These are phyloP conservation scores for Silene vulgaris DNA, from an alignment of 179 eudicot species.

Conservation along the genomic window DNA sequence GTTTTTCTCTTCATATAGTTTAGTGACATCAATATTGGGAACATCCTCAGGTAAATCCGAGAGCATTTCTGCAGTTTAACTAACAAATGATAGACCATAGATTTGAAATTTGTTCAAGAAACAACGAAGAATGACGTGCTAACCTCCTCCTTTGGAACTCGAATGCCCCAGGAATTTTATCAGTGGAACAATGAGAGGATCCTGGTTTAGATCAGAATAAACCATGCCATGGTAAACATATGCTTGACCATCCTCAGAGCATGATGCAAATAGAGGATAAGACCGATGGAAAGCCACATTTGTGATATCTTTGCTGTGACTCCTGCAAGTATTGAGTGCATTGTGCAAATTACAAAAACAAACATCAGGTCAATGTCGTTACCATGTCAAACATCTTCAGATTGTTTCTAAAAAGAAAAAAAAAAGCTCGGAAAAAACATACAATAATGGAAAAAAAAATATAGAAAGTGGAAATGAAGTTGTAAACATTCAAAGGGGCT, in stretches of 20 bases:
- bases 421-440: neutral
- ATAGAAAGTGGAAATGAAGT: neutral
- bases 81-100: neutral
- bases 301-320: conserved; percentile 74
- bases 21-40: neutral
- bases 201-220: conserved; percentile 83
- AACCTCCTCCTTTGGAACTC: conserved; percentile 65
- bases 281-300: conserved; percentile 82
- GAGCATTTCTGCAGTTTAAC: neutral
- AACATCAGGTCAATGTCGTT: neutral
- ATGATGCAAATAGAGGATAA: conserved; percentile 89
- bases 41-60: neutral
- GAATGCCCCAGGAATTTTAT: conserved; percentile 73
- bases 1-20: too few relatives aligned
- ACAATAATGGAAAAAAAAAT: neutral
- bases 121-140: conserved; percentile 18
- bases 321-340: conserved; percentile 37
- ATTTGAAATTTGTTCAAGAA: neutral
- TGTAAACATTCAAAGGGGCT: neutral
- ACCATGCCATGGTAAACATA: conserved; percentile 95
- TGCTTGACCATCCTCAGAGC: conserved; percentile 88
- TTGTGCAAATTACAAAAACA: neutral
- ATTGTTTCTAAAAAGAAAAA: neutral
- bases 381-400: neutral
- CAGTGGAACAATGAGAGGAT: conserved; percentile 78